A percentile compares a stretch with the other conserved stretches of the same genome.
These are phyloP conservation scores for Phytophthora litchii DNA, from an alignment of 352 stramenopile species.

Conservation along the genomic window DNA sequence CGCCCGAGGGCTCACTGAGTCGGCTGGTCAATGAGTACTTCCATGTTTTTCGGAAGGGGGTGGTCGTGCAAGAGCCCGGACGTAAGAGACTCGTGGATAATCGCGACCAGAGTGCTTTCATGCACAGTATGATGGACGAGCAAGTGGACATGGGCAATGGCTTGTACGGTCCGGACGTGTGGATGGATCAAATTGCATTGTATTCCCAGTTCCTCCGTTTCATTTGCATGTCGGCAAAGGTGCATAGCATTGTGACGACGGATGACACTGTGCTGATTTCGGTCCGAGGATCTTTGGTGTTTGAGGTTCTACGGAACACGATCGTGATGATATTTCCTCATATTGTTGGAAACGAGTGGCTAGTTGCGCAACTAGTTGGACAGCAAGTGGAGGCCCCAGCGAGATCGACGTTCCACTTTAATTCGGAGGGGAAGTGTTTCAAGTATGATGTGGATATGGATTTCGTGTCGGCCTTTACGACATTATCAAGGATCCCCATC, in stretches of 20 bases:
- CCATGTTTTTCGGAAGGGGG: conserved; percentile 24
- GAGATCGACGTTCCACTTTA: conserved; percentile 21
- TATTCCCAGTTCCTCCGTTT: conserved; percentile 54
- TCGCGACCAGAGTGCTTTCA: conserved; percentile 21
- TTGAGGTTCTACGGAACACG: conserved; percentile 26
- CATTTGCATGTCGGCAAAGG: conserved; percentile 35
- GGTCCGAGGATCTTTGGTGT: conserved; percentile 8
- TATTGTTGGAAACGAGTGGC: conserved; percentile 22
- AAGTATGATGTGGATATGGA: conserved; percentile 27
- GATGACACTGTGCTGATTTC: conserved; percentile 26
- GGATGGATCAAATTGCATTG: conserved; percentile 34
- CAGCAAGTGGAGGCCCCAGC: conserved; percentile 1
- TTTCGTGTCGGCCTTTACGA: conserved; percentile 36
- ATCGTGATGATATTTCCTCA: conserved; percentile 35
- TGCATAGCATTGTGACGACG: background rate
- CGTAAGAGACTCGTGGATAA: conserved; percentile 13
- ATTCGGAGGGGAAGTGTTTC: conserved; percentile 15
- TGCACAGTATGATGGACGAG: conserved; percentile 31
- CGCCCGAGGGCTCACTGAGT: conserved; percentile 9
- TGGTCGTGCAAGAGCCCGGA: background rate
- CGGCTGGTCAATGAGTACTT: conserved; percentile 17
- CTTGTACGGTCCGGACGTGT: conserved; percentile 31
- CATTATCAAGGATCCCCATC: conserved; percentile 37
- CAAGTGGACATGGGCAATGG: conserved; percentile 36
- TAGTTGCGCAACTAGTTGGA: conserved; percentile 21